Conservation (phyloP, 1,284 basidiomycete species). For the Trichosporon ovoides region DNA sequence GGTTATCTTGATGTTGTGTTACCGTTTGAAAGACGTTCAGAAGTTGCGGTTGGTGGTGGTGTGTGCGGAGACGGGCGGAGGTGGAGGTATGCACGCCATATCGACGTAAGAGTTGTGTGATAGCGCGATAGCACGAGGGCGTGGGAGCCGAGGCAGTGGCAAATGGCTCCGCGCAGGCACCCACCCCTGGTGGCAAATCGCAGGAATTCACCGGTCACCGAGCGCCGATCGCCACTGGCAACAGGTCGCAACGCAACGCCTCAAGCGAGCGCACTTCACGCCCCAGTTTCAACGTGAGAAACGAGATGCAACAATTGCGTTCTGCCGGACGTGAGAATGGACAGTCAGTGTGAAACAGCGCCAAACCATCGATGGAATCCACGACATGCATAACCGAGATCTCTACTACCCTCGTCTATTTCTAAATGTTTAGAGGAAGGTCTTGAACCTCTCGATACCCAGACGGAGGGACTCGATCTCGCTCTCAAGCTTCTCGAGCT, state of each 20-base stretch:
- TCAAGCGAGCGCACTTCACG: too few relatives aligned
- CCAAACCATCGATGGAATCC: too few relatives aligned
- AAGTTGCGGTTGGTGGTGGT: background rate
- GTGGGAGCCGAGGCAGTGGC: background rate
- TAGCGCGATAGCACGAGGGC: background rate
- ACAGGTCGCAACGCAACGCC: too few relatives aligned
- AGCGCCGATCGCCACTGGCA: too few relatives aligned
- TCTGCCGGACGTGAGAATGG: too few relatives aligned
- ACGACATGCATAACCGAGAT: background rate
- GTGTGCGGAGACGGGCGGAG: background rate
- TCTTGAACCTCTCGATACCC: constrained; percentile 47
- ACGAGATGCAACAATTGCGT: too few relatives aligned
- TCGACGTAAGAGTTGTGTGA: background rate
- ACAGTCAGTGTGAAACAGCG: too few relatives aligned
- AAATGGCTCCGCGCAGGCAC: background rate
- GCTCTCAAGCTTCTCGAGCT: constrained; percentile 49
- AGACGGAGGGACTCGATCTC: constrained; percentile 46
- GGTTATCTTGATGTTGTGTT: too few relatives aligned
- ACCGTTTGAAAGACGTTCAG: background rate
- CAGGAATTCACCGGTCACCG: too few relatives aligned
- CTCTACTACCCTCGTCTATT: background rate
- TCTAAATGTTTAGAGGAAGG: constrained; percentile 32
- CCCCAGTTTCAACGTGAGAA: too few relatives aligned
- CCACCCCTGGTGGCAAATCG: constrained; percentile 1
- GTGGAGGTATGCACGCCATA: constrained; percentile 3